These are phyloP conservation scores for Phytomonas francai DNA, from an alignment of 208 protist species.

Conservation along the genomic window DNA sequence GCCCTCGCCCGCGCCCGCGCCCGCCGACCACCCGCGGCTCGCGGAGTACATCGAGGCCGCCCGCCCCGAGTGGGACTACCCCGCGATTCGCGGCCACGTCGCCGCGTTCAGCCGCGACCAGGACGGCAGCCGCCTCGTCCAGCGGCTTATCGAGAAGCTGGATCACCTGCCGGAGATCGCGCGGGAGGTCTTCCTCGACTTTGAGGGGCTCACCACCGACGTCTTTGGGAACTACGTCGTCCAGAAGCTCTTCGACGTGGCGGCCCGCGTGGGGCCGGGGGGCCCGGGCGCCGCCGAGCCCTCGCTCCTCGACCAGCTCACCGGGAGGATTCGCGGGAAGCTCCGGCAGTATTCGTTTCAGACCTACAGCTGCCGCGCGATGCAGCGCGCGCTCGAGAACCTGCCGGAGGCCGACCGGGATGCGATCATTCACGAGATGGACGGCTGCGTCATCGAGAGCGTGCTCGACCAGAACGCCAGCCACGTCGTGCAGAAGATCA, in stretches of 20 bases:
- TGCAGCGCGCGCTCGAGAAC: conserved; percentile 94
- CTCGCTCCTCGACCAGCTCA: conserved; percentile 29
- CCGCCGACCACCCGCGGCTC: conserved; percentile 11
- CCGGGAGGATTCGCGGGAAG: conserved; percentile 66
- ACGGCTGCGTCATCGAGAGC: conserved; percentile 83
- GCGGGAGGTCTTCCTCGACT: conserved; percentile 73
- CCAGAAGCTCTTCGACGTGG: conserved; percentile 97
- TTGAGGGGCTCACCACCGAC: conserved; percentile 87
- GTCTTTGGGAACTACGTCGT: conserved; percentile 98
- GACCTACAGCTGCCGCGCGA: conserved; percentile 96
- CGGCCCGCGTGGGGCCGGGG: conserved; percentile 26
- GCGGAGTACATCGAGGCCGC: conserved; percentile 40
- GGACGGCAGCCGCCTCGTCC: conserved; percentile 95
- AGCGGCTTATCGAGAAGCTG: conserved; percentile 91
- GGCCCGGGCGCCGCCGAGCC: conserved; percentile 10
- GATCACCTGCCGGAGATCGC: conserved; percentile 83
- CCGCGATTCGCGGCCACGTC: conserved; percentile 75
- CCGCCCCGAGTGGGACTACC: conserved; percentile 34
- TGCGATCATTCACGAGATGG: conserved; percentile 81
- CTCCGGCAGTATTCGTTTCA: conserved; percentile 85
- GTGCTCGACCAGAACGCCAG: conserved; percentile 98
- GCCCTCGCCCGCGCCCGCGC: neutral
- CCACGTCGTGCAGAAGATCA: conserved; percentile 98
- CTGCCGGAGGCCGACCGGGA: conserved; percentile 27
- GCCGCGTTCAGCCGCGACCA: conserved; percentile 92